A percentile compares a stretch with the other conserved stretches of the same genome.
These are phyloP conservation scores for Glaciozyma antarctica DNA, from an alignment of 768 basidiomycete genomes.

Conservation along the genomic window DNA sequence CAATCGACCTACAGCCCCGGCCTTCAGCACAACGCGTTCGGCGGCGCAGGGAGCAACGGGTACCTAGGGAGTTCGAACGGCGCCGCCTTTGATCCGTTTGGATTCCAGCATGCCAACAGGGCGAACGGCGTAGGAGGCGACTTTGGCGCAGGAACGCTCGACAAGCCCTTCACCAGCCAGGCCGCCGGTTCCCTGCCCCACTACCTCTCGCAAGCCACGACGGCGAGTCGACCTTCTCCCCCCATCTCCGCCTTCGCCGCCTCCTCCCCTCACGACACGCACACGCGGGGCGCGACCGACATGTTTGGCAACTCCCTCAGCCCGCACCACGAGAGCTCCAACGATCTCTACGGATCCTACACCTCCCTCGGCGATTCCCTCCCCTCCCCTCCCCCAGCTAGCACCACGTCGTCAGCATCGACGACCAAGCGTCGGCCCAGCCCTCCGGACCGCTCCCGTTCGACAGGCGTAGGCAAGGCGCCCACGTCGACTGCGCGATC, in stretches of 20 bases:
- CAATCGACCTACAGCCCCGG: not conserved
- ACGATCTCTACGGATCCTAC: conserved; percentile 3
- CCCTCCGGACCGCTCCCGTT: conserved; percentile 13
- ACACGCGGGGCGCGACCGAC: no score
- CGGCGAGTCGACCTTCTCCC: no score
- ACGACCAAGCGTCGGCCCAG: conserved; percentile 9
- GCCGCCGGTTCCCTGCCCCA: no score
- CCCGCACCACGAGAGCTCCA: not conserved
- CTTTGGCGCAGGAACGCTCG: no score
- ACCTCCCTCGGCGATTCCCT: not conserved
- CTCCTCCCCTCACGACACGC: no score
- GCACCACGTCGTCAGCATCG: conserved; percentile 3
- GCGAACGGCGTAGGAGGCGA: no score
- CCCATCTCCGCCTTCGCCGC: no score
- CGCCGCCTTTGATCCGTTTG: not conserved
- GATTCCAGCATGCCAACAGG: not conserved
- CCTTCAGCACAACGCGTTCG: not conserved
- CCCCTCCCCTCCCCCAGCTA: not conserved
- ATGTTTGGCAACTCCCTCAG: not conserved
- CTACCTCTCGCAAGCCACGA: no score
- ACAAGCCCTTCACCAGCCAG: no score
- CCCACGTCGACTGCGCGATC: conserved; percentile 41
- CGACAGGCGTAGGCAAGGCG: conserved; percentile 34
- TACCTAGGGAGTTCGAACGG: conserved; percentile 8
- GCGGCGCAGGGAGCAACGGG: conserved; percentile 10